Evolutionary conservation across 441 rosid species (phyloP).

Genomic region (Gossypium schwendimanii): DNA sequence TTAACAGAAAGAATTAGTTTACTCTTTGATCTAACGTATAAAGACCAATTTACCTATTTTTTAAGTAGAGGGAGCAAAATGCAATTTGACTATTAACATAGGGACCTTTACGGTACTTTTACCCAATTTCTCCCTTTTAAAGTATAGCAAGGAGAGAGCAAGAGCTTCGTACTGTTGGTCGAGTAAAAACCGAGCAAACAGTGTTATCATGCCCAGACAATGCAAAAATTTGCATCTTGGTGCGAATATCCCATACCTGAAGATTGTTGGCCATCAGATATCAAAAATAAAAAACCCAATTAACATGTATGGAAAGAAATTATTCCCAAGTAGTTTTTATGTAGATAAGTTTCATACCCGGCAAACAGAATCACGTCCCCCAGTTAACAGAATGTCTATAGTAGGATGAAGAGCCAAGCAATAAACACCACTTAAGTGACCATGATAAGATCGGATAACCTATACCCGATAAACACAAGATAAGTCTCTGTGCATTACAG

Average conservation of each 20-base stretch:
- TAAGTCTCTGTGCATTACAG: neutral
- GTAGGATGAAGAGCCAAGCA: constrained; percentile 98
- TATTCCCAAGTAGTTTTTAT: neutral
- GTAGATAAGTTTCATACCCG: constrained; percentile 47
- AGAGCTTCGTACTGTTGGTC: constrained; percentile 59
- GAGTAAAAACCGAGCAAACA: constrained; percentile 90
- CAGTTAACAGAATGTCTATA: constrained; percentile 75
- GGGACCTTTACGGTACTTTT: no score
- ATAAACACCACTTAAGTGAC: constrained; percentile 95
- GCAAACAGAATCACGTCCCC: constrained; percentile 97
- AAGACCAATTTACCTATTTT: no score
- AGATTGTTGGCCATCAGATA: constrained; percentile 7
- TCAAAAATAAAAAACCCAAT: constrained; percentile 11
- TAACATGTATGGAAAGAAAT: neutral
- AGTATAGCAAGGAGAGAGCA: neutral
- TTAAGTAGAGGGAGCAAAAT: no score
- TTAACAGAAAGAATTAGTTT: no score
- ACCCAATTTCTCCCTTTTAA: neutral
- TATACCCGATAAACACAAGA: constrained; percentile 15
- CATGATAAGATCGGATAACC: constrained; percentile 95
- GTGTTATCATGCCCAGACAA: constrained; percentile 92
- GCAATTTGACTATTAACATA: no score
- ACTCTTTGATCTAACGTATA: no score
- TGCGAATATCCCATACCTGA: constrained; percentile 97
- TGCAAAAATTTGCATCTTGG: constrained; percentile 91